phyloP scores from a whole-genome alignment of 345 rosid genomes.

The Bruguiera sexangula region DNA sequence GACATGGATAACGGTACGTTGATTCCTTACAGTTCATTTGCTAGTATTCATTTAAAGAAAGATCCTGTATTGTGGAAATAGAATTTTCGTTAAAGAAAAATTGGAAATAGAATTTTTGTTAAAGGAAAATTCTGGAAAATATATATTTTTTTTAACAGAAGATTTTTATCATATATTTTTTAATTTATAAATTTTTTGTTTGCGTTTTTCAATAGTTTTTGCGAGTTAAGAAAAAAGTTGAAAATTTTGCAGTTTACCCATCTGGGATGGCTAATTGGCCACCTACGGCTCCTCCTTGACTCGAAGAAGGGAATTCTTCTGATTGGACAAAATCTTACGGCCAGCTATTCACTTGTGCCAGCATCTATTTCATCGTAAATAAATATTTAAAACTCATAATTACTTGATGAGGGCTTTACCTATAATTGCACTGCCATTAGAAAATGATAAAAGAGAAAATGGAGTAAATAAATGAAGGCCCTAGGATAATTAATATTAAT shows the following conservation, averaged over 20 bases:
- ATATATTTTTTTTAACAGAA: too few species aligned
- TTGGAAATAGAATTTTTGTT: too few species aligned
- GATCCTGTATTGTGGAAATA: too few species aligned
- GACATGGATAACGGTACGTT: too few species aligned
- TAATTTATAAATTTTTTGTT: background rate
- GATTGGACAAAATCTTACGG: conserved; percentile 25
- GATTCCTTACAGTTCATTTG: too few species aligned
- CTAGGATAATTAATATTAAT: background rate
- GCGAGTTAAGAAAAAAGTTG: background rate
- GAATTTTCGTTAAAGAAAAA: too few species aligned
- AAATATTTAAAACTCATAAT: background rate
- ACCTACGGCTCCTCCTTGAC: conserved; percentile 14
- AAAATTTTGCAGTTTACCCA: conserved; percentile 4
- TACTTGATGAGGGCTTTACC: background rate
- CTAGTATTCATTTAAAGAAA: too few species aligned
- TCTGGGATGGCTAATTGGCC: conserved; percentile 19
- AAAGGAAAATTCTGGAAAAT: too few species aligned
- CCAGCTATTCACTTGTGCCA: conserved; percentile 18
- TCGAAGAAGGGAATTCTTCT: conserved; percentile 17
- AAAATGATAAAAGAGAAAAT: too few species aligned
- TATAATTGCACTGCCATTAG: background rate
- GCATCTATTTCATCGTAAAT: conserved; percentile 5
- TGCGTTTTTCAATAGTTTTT: background rate
- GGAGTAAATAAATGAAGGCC: too few species aligned
- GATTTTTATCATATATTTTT: background rate